These are phyloP conservation scores for Prunus davidiana DNA, from an alignment of 306 rosid species.

Conservation along the genomic window DNA sequence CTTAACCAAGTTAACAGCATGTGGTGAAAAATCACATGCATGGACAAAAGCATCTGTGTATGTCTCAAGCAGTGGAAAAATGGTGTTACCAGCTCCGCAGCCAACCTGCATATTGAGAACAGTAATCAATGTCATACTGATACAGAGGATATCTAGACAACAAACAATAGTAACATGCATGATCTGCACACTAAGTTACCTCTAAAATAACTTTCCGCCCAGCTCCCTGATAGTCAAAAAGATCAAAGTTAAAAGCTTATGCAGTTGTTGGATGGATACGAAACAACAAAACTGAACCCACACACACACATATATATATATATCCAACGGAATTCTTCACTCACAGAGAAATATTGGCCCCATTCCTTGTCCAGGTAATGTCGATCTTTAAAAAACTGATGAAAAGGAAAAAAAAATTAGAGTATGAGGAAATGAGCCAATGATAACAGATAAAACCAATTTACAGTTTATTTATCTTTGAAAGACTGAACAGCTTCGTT, in stretches of 20 bases:
- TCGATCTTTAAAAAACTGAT: constrained; percentile 84
- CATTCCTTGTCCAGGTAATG: constrained; percentile 97
- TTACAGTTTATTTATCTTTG: background rate
- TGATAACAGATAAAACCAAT: background rate
- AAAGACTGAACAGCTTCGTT: background rate
- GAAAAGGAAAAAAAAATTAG: background rate
- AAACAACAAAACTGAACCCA: background rate
- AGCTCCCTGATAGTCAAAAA: constrained; percentile 46
- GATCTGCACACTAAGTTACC: constrained; percentile 32
- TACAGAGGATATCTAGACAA: background rate
- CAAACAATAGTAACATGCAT: background rate
- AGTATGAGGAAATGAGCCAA: constrained; percentile 10
- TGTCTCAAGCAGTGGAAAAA: constrained; percentile 73
- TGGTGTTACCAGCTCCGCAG: constrained; percentile 96
- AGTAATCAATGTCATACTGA: constrained; percentile 2
- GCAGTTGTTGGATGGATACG: background rate
- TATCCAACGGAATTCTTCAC: constrained; percentile 29
- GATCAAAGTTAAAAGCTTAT: background rate
- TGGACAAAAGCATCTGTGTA: constrained; percentile 68
- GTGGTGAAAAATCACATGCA: constrained; percentile 94
- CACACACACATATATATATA: background rate
- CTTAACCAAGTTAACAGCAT: constrained; percentile 87
- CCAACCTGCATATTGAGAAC: constrained; percentile 56
- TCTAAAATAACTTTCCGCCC: constrained; percentile 73
- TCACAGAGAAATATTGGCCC: constrained; percentile 82